Evolutionary conservation across 192 early-diverging fungal genomes (phyloP).

Genomic region (Phycomyces blakesleeanus): DNA sequence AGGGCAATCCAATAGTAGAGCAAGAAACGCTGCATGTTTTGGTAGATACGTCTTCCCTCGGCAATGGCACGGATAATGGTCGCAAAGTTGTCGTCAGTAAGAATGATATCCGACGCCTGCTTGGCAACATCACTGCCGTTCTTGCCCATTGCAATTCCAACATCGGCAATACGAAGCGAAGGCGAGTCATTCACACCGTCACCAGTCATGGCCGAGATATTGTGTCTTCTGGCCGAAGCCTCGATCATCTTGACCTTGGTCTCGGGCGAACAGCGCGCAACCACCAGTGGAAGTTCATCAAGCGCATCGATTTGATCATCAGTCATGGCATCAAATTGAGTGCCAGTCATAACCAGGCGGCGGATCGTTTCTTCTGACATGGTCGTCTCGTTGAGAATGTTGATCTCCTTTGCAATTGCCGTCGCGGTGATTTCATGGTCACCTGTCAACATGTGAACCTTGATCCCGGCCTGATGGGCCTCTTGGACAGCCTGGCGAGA

Average conservation of each 20-base stretch:
- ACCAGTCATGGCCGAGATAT: conserved; percentile 89
- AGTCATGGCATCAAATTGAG: conserved; percentile 79
- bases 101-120: conserved; percentile 85
- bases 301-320: conserved; percentile 80
- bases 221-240: conserved; percentile 74
- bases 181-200: conserved; percentile 69
- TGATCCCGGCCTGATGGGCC: conserved; percentile 86
- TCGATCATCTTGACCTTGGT: conserved; percentile 97
- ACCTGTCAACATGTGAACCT: conserved; percentile 94
- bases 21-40: conserved; percentile 75
- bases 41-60: conserved; percentile 78
- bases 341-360: conserved; percentile 77
- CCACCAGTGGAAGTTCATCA: conserved; percentile 78
- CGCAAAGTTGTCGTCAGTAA: conserved; percentile 80
- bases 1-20: conserved; percentile 44
- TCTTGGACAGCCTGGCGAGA: conserved; percentile 60
- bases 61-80: conserved; percentile 75
- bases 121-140: conserved; percentile 93
- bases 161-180: conserved; percentile 39
- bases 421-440: conserved; percentile 89
- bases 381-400: conserved; percentile 52
- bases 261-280: conserved; percentile 89
- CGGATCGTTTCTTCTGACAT: conserved; percentile 38
- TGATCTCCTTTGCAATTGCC: conserved; percentile 87
- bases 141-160: conserved; percentile 71